Evolutionary conservation across 139 green algal genomes (phyloP), one percentile per base, ranked within the genome.

Genomic region (Astrephomene gubernaculifera): DNA sequence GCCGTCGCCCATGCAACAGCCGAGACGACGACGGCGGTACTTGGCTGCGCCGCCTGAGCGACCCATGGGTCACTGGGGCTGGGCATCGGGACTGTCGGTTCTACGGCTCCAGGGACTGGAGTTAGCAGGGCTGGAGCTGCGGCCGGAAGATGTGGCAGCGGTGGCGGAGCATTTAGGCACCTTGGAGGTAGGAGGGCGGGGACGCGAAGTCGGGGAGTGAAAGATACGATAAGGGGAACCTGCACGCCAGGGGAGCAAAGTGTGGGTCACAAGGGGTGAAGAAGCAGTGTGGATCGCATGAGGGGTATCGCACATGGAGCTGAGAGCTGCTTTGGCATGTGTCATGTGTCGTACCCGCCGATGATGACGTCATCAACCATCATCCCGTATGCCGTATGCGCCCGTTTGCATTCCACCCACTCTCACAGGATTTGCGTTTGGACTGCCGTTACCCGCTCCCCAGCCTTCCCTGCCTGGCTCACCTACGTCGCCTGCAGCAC

Each of bases 371-470:
- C 49, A 57, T 57, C 49, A 12, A 57, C 17, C n/a, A n/a, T n/a
- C n/a, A n/a, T n/a, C n/a, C n/a, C n/a, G n/a, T n/a, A n/a, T 57
- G 14, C 12, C 49, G 10, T n/a, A 9, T 5, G 61, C 61, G 22
- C 5, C 5, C 61, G 5, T n/a, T 70, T 39, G 29, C 22, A 14
- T n/a, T 70, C n/a, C 61, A 5, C 22, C 61, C 29, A 39, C 61
- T 5, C 61, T 4, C 61, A 45, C 71, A 80, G 71, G 71, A 80
- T 39, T 49, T 80, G 5, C 71, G 71, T 8, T 24, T 80, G 49
- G 71, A 80, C 49, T 80, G 71, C 52, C 71, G 71, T 17, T 80
- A 80, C 49, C 71, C 71, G 71, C 52, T 63, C 22, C 33, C n/a
- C 52, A 31, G 45, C 9, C 31, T 80, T 31, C 41, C 71, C 4